phyloP scores from a whole-genome alignment of 169 alveolate genomes.

The Cryptosporidium tyzzeri region DNA sequence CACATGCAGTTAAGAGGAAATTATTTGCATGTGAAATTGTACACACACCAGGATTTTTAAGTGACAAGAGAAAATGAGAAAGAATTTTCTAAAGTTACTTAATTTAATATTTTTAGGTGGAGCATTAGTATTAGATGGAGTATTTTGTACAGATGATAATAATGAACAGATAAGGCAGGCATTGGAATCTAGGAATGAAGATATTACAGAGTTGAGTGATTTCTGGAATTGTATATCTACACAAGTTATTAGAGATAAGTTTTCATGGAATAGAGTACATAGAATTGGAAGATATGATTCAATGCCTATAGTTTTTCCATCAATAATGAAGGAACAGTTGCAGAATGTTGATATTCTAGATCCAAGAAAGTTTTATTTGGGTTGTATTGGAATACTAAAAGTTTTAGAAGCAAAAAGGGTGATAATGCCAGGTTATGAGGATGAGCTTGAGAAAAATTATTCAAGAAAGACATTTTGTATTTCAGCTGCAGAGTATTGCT shows the following conservation, averaged over 20 bases:
- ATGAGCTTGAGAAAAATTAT: constrained; percentile 28
- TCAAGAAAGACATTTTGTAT: constrained; percentile 61
- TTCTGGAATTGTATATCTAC: constrained; percentile 55
- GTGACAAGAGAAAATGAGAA: neutral
- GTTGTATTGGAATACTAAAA: constrained; percentile 32
- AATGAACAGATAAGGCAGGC: constrained; percentile 67
- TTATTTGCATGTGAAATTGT: neutral
- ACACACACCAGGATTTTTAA: neutral
- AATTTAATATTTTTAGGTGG: neutral
- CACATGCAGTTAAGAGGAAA: neutral
- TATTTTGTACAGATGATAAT: constrained; percentile 1
- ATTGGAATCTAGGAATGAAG: constrained; percentile 47
- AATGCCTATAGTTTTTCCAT: constrained; percentile 64
- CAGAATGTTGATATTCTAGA: constrained; percentile 29
- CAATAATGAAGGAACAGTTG: neutral
- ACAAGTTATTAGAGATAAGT: constrained; percentile 59
- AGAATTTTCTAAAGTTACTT: neutral
- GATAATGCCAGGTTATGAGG: constrained; percentile 27
- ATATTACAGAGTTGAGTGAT: constrained; percentile 35
- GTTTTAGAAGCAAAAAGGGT: constrained; percentile 22
- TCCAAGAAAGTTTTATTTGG: constrained; percentile 68
- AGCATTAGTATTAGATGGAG: neutral
- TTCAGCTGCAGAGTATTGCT: constrained; percentile 74
- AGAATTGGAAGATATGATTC: constrained; percentile 56
- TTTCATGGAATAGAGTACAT: constrained; percentile 60